Evolutionary conservation across 768 basidiomycete genomes (phyloP).

Genomic region (Russula earlei): DNA sequence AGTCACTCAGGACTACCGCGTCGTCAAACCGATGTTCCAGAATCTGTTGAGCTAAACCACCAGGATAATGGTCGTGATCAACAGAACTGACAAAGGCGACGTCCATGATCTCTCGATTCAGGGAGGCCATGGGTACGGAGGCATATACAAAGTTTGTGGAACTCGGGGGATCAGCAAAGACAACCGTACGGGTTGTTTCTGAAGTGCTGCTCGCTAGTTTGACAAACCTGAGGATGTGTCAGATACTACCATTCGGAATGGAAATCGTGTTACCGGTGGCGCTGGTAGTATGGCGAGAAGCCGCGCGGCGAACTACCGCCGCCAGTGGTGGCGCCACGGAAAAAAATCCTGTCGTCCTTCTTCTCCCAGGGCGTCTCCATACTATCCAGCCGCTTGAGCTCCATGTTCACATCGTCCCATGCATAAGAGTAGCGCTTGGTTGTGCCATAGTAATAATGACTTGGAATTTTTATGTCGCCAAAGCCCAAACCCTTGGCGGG

Average conservation of each 20-base stretch:
- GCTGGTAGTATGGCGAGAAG: conserved; percentile 73
- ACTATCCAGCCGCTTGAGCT: conserved; percentile 66
- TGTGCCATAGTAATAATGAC: conserved; percentile 90
- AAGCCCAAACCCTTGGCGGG: conserved; percentile 83
- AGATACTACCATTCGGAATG: conserved; percentile 10
- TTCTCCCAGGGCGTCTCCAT: conserved; percentile 86
- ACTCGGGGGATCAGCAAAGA: conserved; percentile 57
- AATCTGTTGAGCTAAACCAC: conserved; percentile 58
- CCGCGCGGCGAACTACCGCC: conserved; percentile 84
- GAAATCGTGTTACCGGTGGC: conserved; percentile 52
- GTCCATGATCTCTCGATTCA: conserved; percentile 83
- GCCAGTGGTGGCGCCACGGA: conserved; percentile 94
- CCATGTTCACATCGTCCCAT: conserved; percentile 71
- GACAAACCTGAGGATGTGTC: conserved; percentile 42
- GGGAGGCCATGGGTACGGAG: conserved; percentile 42
- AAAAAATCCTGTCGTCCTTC: conserved; percentile 83
- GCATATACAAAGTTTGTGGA: conserved; percentile 52
- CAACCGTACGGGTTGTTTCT: conserved; percentile 47
- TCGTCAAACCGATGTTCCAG: conserved; percentile 60
- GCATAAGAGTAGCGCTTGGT: conserved; percentile 81
- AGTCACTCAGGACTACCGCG: conserved; percentile 69
- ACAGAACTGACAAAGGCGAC: conserved; percentile 75
- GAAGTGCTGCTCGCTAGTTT: conserved; percentile 62
- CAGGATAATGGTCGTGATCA: conserved; percentile 61
- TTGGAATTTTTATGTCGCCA: conserved; percentile 86